Conservation (phyloP, 306 rosid species). For the Glycyrrhiza uralensis region DNA sequence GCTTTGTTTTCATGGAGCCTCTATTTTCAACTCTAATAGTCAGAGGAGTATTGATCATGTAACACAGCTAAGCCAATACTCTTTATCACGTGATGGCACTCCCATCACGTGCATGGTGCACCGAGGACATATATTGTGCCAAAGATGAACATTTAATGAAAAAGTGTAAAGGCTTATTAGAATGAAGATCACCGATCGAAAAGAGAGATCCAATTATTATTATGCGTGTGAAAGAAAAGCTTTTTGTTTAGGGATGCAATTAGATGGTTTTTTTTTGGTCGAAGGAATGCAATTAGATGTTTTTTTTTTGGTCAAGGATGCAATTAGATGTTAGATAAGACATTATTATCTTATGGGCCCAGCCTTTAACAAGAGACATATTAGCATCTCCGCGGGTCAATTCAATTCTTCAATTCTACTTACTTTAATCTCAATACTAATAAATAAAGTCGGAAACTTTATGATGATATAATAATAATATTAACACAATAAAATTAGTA, state of each 20-base stretch:
- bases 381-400: neutral
- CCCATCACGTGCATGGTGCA: conserved; percentile 25
- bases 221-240: neutral
- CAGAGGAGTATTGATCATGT: conserved; percentile 12
- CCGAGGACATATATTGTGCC: neutral
- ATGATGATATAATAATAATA: neutral
- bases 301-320: too few relatives aligned
- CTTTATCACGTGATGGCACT: conserved; percentile 18
- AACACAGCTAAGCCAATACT: conserved; percentile 37
- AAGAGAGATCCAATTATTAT: neutral
- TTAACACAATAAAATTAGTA: neutral
- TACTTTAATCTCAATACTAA: neutral
- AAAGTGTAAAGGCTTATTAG: neutral
- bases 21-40: conserved; percentile 11
- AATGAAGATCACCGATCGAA: neutral
- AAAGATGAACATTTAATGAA: neutral
- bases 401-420: neutral
- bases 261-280: too few relatives aligned
- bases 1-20: conserved; percentile 9
- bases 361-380: neutral
- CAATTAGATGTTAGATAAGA: neutral
- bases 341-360: conserved; percentile 10
- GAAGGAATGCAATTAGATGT: neutral
- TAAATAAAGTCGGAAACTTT: neutral
- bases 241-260: neutral